phyloP scores from a whole-genome alignment of 2,329 filamentous ascomycete genomes.

The Fusarium stilboides region DNA sequence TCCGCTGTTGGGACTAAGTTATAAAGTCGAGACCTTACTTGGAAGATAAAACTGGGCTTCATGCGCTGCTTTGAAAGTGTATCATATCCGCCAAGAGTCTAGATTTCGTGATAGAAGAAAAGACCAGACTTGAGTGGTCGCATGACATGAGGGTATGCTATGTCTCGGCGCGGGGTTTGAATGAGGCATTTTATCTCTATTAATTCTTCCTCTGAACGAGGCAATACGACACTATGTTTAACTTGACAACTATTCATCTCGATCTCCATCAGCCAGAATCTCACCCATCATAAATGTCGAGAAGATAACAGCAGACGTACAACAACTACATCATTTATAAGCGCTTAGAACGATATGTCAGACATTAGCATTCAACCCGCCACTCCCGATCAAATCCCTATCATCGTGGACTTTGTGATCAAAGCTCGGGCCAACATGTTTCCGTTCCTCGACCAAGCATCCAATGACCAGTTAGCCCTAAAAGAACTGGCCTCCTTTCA shows the following conservation, averaged over 20 bases:
- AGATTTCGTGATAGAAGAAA: background rate
- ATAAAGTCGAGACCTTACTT: no score
- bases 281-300: background rate
- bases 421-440: slow-evolving; percentile 50
- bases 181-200: background rate
- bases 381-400: slow-evolving; percentile 39
- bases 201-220: background rate
- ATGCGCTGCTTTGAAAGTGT: background rate
- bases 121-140: background rate
- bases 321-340: background rate
- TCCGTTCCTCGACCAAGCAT: slow-evolving; percentile 44
- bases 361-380: slow-evolving; percentile 30
- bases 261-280: background rate
- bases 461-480: slow-evolving; percentile 29
- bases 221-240: background rate
- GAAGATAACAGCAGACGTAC: background rate
- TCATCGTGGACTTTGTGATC: slow-evolving; percentile 44
- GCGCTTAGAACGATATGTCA: slow-evolving; percentile 1
- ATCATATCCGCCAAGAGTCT: background rate
- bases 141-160: background rate
- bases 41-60: background rate
- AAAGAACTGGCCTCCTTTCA: slow-evolving; percentile 44
- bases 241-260: background rate
- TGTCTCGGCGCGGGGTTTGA: background rate
- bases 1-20: no score